Conservation (phyloP, 371 early-diverging fungal species). For the Haplosporangium sp. region DNA sequence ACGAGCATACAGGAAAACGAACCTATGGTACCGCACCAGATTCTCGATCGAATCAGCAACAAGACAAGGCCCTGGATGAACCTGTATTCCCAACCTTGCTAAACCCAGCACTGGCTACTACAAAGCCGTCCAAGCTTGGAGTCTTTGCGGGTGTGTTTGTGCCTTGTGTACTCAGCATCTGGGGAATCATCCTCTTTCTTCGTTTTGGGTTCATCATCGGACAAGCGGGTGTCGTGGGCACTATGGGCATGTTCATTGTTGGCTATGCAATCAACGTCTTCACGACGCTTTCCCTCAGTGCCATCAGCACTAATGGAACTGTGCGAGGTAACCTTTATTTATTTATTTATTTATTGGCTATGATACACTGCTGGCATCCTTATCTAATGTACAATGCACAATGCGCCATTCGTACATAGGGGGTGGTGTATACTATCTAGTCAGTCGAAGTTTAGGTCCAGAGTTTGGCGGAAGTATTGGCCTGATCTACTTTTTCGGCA, state of each 20-base stretch:
- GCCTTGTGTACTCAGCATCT: constrained; percentile 69
- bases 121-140: constrained; percentile 61
- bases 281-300: constrained; percentile 76
- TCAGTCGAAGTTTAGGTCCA: constrained; percentile 75
- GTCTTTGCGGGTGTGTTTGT: constrained; percentile 74
- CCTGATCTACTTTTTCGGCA: constrained; percentile 72
- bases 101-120: constrained; percentile 42
- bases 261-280: constrained; percentile 68
- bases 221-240: constrained; percentile 68
- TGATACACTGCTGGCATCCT: too few species aligned
- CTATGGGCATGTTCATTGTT: constrained; percentile 64
- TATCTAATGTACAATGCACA: too few species aligned
- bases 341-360: too few species aligned
- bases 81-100: constrained; percentile 42
- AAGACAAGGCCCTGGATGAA: constrained; percentile 1
- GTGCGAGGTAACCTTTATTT: constrained; percentile 60
- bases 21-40: neutral
- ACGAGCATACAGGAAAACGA: too few species aligned
- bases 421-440: constrained; percentile 82
- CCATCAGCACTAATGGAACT: constrained; percentile 78
- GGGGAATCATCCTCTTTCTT: constrained; percentile 73
- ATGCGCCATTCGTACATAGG: constrained; percentile 33
- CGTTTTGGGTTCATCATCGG: constrained; percentile 71
- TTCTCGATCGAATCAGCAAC: neutral
- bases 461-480: constrained; percentile 86